phyloP scores from a whole-genome alignment of 1,139 yeast genomes.

The Blastobotrys apis region DNA sequence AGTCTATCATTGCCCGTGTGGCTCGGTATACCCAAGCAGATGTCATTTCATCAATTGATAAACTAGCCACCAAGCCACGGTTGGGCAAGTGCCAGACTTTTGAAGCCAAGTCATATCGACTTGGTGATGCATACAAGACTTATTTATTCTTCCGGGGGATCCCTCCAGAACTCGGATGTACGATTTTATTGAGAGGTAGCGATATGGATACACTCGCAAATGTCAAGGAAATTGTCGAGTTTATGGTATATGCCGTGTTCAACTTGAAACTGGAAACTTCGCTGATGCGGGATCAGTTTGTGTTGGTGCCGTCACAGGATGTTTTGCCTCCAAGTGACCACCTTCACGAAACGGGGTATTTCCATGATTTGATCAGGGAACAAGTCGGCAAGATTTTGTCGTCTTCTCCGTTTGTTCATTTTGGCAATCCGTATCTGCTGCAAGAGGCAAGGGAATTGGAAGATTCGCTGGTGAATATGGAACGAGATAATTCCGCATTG shows the following conservation, averaged over 20 bases:
- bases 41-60: slow-evolving; percentile 63
- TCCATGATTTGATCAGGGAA: slow-evolving; percentile 47
- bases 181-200: slow-evolving; percentile 77
- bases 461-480: slow-evolving; percentile 39
- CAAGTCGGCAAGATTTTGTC: slow-evolving; percentile 55
- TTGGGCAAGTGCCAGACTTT: slow-evolving; percentile 73
- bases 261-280: slow-evolving; percentile 79
- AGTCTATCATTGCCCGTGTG: slow-evolving; percentile 74
- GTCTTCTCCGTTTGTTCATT: slow-evolving; percentile 70
- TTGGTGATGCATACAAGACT: slow-evolving; percentile 56
- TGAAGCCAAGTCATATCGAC: slow-evolving; percentile 60
- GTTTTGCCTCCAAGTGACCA: slow-evolving; percentile 2
- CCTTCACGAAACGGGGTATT: slow-evolving; percentile 32
- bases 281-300: slow-evolving; percentile 69
- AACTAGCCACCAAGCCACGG: slow-evolving; percentile 52
- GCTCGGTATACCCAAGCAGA: slow-evolving; percentile 82
- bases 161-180: slow-evolving; percentile 69
- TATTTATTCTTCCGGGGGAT: slow-evolving; percentile 77
- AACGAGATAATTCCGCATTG: slow-evolving; percentile 29
- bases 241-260: slow-evolving; percentile 70
- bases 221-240: slow-evolving; percentile 74
- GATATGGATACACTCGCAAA: slow-evolving; percentile 52
- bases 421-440: slow-evolving; percentile 62
- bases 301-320: slow-evolving; percentile 41
- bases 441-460: slow-evolving; percentile 54